Base-by-base conservation (phyloP, 1,284 basidiomycete species). In the Trametes hirsuta region DNA sequence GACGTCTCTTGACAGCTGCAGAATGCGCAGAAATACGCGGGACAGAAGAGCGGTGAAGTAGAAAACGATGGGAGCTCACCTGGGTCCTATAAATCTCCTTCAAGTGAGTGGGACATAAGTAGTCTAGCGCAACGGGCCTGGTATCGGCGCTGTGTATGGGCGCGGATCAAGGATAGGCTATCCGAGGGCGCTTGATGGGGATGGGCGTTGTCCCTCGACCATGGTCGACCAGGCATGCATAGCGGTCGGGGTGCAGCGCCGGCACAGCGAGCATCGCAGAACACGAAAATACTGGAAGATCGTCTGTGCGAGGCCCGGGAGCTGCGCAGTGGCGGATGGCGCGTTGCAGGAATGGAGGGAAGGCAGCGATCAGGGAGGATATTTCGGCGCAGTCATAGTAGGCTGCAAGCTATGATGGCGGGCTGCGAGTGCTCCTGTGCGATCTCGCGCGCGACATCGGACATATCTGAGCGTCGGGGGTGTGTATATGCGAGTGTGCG, bases 101-200 rank as follows among this genome's bases (percentile, higher is more conserved):
- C 12, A 42, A 21, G 39, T 14, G 34, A 34, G 30, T 14, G 35
- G 40, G 25, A 41, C 37, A 50, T 30, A 34, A 18, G 50, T 30
- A 35, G 44, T 24, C 39, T 21, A 37, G 41, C 25, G 50, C 55
- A 35, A 40, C 47, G 46, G 55, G 57, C 44, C n/a, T 34, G 35
- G 30, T 25, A 41, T 58, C 53, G 57, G 59, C 41, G 55, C 50
- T 36, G 46, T 10, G 47, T 30, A 35, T 34, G 56, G 45, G 47
- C 12, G 51, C 63, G 63, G 63, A 64, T 64, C 63, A 64, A 37
- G 37, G 47, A 59, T 61, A 58, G 56, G 30, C 56, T 64, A 49
- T 14, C 48, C 62, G 51, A 40, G 45, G 56, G 59, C 55, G 50
- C 45, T 34, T 51, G 57, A 59, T 63, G 58, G 53, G 35, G 22